phyloP scores from a whole-genome alignment of 1,284 basidiomycete genomes.

The Sanguinoderma infundibulare region DNA sequence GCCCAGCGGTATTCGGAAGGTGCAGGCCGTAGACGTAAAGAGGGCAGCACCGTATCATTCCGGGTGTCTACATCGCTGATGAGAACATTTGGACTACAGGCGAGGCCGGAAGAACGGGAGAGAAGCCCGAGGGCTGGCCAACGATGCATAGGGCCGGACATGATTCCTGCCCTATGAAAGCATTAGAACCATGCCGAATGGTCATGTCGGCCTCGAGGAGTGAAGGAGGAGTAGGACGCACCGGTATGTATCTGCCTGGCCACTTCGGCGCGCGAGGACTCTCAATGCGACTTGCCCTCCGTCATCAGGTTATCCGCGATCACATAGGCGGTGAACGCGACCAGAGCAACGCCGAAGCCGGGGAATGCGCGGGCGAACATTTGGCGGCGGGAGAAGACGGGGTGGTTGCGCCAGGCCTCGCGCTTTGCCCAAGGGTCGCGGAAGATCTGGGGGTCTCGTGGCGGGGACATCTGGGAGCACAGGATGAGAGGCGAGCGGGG shows the following conservation, averaged over 20 bases:
- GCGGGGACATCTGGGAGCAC: constrained; percentile 50
- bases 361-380: constrained; percentile 92
- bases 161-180: neutral
- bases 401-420: constrained; percentile 91
- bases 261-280: neutral
- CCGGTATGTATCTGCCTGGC: constrained; percentile 8
- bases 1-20: neutral
- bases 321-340: constrained; percentile 91
- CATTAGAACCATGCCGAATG: neutral
- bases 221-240: neutral
- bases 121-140: neutral
- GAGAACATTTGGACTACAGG: constrained; percentile 3
- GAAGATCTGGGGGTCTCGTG: constrained; percentile 61
- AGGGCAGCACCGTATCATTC: neutral
- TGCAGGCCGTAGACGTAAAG: neutral
- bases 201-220: constrained; percentile 5
- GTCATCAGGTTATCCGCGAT: constrained; percentile 74
- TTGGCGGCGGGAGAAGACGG: constrained; percentile 82
- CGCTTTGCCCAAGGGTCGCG: constrained; percentile 94
- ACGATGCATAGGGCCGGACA: neutral
- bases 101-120: neutral
- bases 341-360: constrained; percentile 90
- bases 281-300: constrained; percentile 27
- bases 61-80: neutral
- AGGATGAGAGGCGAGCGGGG: constrained; percentile 12